These are phyloP conservation scores for Cicer arietinum DNA, from an alignment of 306 rosid genomes.

Conservation along the genomic window DNA sequence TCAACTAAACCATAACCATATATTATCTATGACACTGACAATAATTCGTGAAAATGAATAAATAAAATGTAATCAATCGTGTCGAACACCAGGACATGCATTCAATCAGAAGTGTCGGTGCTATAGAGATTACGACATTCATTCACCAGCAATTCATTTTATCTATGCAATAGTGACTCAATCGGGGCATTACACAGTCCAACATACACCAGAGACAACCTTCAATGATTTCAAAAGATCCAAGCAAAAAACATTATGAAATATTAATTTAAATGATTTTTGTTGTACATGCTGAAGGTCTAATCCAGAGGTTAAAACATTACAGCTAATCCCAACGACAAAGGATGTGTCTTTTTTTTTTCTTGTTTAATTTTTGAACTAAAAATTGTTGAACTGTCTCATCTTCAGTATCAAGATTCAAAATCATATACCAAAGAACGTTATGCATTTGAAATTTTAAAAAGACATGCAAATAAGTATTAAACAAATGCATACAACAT, in stretches of 20 bases:
- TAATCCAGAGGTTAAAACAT: not conserved
- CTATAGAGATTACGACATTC: not conserved
- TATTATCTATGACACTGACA: not conserved
- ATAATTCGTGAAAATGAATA: too few relatives aligned
- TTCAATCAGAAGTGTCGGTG: too few relatives aligned
- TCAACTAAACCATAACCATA: not conserved
- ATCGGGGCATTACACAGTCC: not conserved
- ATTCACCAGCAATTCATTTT: not conserved
- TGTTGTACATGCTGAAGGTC: not conserved
- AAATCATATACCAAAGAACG: not conserved
- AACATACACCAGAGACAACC: not conserved
- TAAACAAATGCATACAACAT: slow-evolving; percentile 53
- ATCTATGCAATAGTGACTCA: not conserved
- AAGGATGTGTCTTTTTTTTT: not conserved
- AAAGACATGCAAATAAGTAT: not conserved
- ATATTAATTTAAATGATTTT: not conserved
- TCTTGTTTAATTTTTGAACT: not conserved
- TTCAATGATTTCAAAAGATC: slow-evolving; percentile 6
- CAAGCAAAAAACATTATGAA: slow-evolving; percentile 25
- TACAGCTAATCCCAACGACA: not conserved
- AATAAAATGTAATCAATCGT: too few relatives aligned
- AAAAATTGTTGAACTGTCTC: not conserved
- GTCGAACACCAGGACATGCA: too few relatives aligned
- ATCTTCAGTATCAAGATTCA: not conserved
- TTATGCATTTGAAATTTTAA: not conserved